Percentiles rank a stretch among this genome's conserved stretches.
These are phyloP conservation scores for Phylloboletellus chloephorus DNA, from an alignment of 1,284 basidiomycete genomes.

Conservation along the genomic window DNA sequence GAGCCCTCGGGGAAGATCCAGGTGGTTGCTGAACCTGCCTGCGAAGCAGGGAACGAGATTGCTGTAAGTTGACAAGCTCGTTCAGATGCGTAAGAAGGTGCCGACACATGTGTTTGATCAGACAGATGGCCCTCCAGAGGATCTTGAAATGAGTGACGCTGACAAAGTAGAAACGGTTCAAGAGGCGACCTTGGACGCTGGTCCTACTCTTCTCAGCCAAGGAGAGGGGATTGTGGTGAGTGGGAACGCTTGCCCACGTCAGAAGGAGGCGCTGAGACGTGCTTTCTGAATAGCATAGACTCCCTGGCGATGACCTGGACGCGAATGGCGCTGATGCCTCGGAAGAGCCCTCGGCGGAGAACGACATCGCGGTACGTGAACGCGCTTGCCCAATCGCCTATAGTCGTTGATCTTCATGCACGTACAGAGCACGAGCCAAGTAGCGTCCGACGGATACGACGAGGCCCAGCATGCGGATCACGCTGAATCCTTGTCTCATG, in stretches of 20 bases:
- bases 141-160: background rate
- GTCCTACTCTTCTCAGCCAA: background rate
- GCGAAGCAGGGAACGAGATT: background rate
- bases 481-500: background rate
- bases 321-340: too few relatives aligned
- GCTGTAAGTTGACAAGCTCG: constrained; percentile 8
- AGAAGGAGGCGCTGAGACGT: background rate
- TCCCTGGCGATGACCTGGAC: background rate
- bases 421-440: constrained; percentile 4
- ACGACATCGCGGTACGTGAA: constrained; percentile 8
- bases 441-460: background rate
- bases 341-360: background rate
- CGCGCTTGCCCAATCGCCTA: too few relatives aligned
- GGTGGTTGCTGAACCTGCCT: background rate
- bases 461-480: background rate
- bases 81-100: background rate
- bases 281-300: background rate
- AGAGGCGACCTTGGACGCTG: background rate
- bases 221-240: background rate
- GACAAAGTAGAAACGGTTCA: background rate
- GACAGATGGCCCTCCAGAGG: constrained; percentile 3
- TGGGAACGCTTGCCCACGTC: background rate
- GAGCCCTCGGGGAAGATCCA: background rate
- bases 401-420: background rate
- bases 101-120: constrained; percentile 1